Conservation (phyloP, 306 rosid genomes). For the Casuarina cunninghamiana region DNA sequence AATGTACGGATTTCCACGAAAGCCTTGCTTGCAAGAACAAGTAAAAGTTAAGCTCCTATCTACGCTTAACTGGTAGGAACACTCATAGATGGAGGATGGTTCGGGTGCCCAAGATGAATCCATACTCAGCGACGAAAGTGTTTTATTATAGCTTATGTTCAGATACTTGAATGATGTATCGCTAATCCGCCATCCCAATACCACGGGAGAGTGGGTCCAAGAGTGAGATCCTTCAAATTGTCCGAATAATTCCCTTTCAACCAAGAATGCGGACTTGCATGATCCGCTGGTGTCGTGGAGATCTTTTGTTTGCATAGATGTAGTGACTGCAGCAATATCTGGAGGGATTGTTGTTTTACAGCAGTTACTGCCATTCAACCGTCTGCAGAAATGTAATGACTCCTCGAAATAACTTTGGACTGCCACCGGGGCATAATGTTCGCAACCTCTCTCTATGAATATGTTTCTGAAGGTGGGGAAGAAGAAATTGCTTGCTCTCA, state of each 20-base stretch:
- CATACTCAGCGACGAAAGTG: too few species aligned
- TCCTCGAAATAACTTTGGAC: too few species aligned
- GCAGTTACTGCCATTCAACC: background rate
- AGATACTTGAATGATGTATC: background rate
- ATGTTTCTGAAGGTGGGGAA: background rate
- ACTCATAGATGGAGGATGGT: too few species aligned
- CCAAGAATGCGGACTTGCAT: background rate
- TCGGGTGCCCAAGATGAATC: too few species aligned
- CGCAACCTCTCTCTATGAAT: conserved; percentile 17
- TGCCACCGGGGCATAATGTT: background rate
- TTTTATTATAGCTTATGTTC: too few species aligned
- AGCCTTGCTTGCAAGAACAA: too few species aligned
- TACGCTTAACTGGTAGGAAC: background rate
- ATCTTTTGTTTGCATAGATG: too few species aligned
- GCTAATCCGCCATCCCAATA: background rate
- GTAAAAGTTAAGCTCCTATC: background rate
- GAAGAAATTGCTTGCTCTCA: background rate
- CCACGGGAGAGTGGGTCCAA: background rate
- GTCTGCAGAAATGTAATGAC: background rate
- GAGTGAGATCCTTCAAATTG: too few species aligned
- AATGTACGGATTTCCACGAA: too few species aligned
- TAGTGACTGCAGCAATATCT: background rate
- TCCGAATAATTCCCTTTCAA: background rate
- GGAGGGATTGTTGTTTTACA: background rate
- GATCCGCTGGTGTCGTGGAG: too few species aligned